A percentile compares a stretch with the other conserved stretches of the same genome.
Evolutionary conservation across 768 basidiomycete genomes (phyloP).

Genomic region (Lentinula lateritia): DNA sequence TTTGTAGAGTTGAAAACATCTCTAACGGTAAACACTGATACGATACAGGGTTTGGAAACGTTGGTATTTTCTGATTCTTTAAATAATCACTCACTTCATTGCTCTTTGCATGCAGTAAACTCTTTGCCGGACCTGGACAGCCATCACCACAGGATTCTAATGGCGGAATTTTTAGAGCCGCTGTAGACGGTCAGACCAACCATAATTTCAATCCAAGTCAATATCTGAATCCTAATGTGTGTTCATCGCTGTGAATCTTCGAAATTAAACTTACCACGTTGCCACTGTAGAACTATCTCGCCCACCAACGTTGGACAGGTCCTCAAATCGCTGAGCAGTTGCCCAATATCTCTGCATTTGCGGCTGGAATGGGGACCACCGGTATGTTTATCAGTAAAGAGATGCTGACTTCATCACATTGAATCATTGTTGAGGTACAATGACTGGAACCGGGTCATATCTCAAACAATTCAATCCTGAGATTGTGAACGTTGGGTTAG

Average conservation of each 20-base stretch:
- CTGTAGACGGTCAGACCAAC: constrained; percentile 9
- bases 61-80: background rate
- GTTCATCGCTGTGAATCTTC: background rate
- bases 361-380: constrained; percentile 17
- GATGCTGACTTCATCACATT: background rate
- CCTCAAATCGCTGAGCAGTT: constrained; percentile 20
- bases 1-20: background rate
- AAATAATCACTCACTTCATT: background rate
- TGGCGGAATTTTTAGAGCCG: constrained; percentile 17
- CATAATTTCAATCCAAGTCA: constrained; percentile 17
- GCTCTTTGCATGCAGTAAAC: constrained; percentile 10
- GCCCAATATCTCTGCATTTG: constrained; percentile 16
- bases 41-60: background rate
- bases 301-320: constrained; percentile 21
- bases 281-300: constrained; percentile 14
- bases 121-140: constrained; percentile 17
- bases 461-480: constrained; percentile 16
- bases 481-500: constrained; percentile 14
- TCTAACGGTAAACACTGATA: background rate
- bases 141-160: constrained; percentile 17
- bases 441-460: constrained; percentile 19
- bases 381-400: constrained; percentile 3
- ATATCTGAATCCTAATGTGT: constrained; percentile 16
- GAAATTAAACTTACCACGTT: background rate
- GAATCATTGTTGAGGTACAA: constrained; percentile 14